Percentiles rank a stretch among this genome's conserved stretches.
These are phyloP conservation scores for Oryza coarctata DNA, from an alignment of 176 grass and related monocot genomes.

Conservation along the genomic window DNA sequence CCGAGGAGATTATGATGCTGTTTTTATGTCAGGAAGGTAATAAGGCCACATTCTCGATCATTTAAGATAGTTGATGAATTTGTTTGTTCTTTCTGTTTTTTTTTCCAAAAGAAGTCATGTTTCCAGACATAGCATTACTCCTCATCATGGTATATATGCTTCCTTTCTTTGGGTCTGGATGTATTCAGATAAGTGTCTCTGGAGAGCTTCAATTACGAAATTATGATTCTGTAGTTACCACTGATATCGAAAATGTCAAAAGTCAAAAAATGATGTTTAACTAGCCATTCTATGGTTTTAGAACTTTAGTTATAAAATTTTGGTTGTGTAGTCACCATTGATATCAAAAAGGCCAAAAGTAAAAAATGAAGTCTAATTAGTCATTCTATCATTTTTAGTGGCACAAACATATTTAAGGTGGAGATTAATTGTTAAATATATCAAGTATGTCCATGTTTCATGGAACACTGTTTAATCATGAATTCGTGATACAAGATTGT, in stretches of 20 bases:
- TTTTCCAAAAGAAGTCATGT: neutral
- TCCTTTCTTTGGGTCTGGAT: neutral
- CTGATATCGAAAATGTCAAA: neutral
- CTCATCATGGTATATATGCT: neutral
- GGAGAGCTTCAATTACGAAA: neutral
- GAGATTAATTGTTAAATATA: neutral
- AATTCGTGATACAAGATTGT: neutral
- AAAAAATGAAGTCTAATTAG: neutral
- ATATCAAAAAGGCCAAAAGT: neutral
- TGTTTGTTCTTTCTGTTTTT: neutral
- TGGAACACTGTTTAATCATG: neutral
- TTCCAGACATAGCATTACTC: neutral
- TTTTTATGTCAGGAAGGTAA: conserved; percentile 99
- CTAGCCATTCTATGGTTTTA: neutral
- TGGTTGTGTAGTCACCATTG: neutral
- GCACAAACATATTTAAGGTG: neutral
- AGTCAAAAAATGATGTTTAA: neutral
- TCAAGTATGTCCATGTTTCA: neutral
- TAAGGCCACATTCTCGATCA: neutral
- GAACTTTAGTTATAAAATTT: conserved; percentile 6
- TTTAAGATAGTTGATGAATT: neutral
- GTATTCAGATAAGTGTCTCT: neutral
- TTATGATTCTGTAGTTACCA: neutral
- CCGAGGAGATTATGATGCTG: conserved; percentile 67
- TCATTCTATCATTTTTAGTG: neutral